Percentiles rank a stretch among this genome's conserved stretches.
Conservation (phyloP, 495 filamentous ascomycete species). For the Filosporella fistucella region DNA sequence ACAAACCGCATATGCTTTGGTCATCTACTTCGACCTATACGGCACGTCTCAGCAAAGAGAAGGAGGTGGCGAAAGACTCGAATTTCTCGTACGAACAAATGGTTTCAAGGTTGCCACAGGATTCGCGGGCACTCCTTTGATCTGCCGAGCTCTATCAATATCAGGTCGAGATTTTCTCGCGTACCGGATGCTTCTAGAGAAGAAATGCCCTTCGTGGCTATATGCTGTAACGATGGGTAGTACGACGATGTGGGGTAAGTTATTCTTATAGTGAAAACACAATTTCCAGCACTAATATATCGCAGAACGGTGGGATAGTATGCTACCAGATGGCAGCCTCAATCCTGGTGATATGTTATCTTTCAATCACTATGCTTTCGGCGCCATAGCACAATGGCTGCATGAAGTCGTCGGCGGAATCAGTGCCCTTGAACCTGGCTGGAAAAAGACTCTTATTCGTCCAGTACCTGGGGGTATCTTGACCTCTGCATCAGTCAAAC, state of each 20-base stretch:
- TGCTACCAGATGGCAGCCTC: conserved; percentile 42
- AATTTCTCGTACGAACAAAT: conserved; percentile 27
- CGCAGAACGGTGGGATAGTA: conserved; percentile 53
- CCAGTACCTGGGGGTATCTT: conserved; percentile 17
- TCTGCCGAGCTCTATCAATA: conserved; percentile 38
- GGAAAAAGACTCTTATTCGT: conserved; percentile 1
- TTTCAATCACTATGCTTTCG: conserved; percentile 48
- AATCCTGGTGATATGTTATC: conserved; percentile 50
- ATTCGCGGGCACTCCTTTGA: conserved; percentile 48
- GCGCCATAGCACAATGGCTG: conserved; percentile 13
- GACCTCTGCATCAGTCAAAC: conserved; percentile 2
- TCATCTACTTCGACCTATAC: conserved; percentile 40
- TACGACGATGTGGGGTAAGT: conserved; percentile 46
- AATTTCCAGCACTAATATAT: too few species aligned
- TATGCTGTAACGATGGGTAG: conserved; percentile 45
- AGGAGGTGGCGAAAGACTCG: conserved; percentile 24
- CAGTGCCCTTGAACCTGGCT: neutral
- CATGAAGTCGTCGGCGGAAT: conserved; percentile 5
- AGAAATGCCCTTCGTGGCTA: conserved; percentile 41
- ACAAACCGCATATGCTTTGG: conserved; percentile 41
- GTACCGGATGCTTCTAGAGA: conserved; percentile 21
- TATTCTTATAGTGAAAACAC: too few species aligned
- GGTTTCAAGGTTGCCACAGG: conserved; percentile 46
- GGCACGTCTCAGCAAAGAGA: conserved; percentile 24
- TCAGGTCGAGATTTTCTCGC: conserved; percentile 27